These are phyloP conservation scores for Chaetomium globosum DNA, from an alignment of 2,329 filamentous ascomycete species.

Conservation along the genomic window DNA sequence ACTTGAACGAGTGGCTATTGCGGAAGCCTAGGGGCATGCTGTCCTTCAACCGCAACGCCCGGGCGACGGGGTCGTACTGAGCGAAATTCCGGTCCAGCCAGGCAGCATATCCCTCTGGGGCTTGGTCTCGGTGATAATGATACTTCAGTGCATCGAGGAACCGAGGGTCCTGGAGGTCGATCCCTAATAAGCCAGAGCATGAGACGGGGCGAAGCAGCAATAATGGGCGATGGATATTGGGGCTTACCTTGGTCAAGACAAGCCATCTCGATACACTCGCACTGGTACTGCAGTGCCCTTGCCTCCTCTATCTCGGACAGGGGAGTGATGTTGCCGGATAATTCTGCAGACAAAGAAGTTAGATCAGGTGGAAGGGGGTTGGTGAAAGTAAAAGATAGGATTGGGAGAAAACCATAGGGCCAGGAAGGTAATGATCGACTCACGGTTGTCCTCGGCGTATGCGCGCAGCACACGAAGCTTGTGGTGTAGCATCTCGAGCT, in stretches of 20 bases:
- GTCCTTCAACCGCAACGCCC: constrained; percentile 46
- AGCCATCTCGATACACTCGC: constrained; percentile 59
- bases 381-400: neutral
- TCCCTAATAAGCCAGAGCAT: constrained; percentile 40
- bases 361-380: constrained; percentile 21
- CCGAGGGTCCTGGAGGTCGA: constrained; percentile 48
- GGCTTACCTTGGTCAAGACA: constrained; percentile 53
- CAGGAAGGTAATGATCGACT: constrained; percentile 38
- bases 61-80: constrained; percentile 53
- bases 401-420: neutral
- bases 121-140: constrained; percentile 44
- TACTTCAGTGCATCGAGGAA: constrained; percentile 46
- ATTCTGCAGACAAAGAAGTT: constrained; percentile 39
- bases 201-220: constrained; percentile 14
- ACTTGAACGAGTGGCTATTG: constrained; percentile 53
- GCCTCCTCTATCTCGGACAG: constrained; percentile 61
- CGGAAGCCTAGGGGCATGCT: constrained; percentile 44
- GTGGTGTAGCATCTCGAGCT: constrained; percentile 59
- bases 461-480: constrained; percentile 55
- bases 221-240: constrained; percentile 7
- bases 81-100: constrained; percentile 59
- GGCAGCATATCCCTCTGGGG: constrained; percentile 51
- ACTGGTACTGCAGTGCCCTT: constrained; percentile 59
- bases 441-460: constrained; percentile 55
- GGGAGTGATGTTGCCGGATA: constrained; percentile 47